Conservation (phyloP, 2,329 filamentous ascomycete genomes). For the Neopestalotiopsis rosae region DNA sequence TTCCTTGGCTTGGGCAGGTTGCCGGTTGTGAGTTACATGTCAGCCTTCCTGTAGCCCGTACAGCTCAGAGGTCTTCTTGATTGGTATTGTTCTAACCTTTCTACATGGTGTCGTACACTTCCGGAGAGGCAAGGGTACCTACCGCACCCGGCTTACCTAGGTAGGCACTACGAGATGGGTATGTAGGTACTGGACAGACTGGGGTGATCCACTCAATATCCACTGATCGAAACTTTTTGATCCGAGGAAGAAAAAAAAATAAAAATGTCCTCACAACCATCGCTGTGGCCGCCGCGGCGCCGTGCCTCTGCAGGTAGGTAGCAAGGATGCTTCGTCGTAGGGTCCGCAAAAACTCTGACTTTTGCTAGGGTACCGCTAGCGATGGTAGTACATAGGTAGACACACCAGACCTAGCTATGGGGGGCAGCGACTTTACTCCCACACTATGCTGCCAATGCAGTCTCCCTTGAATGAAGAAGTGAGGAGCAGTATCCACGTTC, state of each 20-base stretch:
- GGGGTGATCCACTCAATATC: not conserved
- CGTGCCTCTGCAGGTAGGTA: constrained; percentile 24
- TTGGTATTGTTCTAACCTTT: not conserved
- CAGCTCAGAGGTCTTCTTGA: no score
- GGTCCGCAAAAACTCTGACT: constrained; percentile 25
- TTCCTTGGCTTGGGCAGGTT: not conserved
- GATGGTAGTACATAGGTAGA: constrained; percentile 13
- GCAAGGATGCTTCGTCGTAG: constrained; percentile 9
- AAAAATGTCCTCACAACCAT: not conserved
- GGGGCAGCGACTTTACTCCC: not conserved
- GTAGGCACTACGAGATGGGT: not conserved
- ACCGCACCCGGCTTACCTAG: no score
- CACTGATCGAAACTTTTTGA: not conserved
- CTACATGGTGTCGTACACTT: not conserved
- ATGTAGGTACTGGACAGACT: not conserved
- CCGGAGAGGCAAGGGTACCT: not conserved
- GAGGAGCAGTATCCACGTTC: no score
- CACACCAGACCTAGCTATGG: not conserved
- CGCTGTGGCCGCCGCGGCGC: constrained; percentile 14
- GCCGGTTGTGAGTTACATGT: not conserved
- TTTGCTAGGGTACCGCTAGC: constrained; percentile 17
- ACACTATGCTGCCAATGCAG: no score
- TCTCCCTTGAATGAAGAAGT: no score
- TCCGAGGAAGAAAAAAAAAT: not conserved
- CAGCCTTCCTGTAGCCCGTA: no score